Evolutionary conservation across 140 eudicot species (phyloP).

Genomic region (Oenanthe javanica): DNA sequence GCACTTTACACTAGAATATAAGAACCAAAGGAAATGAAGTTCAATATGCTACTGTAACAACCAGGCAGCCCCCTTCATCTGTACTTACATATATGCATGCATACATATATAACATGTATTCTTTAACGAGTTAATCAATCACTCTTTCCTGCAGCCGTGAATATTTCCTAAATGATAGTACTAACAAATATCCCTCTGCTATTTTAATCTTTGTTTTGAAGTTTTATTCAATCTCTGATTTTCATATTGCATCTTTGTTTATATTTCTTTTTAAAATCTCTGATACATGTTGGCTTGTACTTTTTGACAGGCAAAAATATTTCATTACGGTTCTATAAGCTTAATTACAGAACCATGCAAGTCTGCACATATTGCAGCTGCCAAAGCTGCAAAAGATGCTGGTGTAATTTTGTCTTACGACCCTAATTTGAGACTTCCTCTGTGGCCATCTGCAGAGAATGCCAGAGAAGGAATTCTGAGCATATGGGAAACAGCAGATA

Average conservation of each 20-base stretch:
- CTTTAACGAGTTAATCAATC: neutral
- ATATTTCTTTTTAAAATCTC: constrained; percentile 4
- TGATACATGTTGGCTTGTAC: neutral
- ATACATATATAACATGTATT: neutral
- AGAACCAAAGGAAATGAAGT: neutral
- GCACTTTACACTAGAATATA: neutral
- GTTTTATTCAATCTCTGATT: neutral
- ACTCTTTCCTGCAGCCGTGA: neutral
- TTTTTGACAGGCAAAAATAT: constrained; percentile 79
- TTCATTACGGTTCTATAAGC: constrained; percentile 95
- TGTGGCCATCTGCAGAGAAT: constrained; percentile 93
- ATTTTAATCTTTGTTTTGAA: neutral
- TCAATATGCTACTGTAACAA: neutral
- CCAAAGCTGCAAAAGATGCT: constrained; percentile 91
- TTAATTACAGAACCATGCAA: constrained; percentile 96
- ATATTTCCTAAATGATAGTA: neutral
- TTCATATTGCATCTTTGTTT: neutral
- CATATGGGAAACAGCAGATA: constrained; percentile 92
- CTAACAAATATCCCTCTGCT: neutral
- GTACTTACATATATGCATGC: too few relatives aligned
- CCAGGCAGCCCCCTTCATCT: neutral
- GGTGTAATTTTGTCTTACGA: constrained; percentile 91
- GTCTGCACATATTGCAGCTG: constrained; percentile 94
- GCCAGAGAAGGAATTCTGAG: constrained; percentile 96
- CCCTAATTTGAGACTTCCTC: constrained; percentile 94